Percentiles rank a stretch among this genome's conserved stretches.
Conservation (phyloP, 2,329 filamentous ascomycete species). For the Fusarium chlamydosporum region DNA sequence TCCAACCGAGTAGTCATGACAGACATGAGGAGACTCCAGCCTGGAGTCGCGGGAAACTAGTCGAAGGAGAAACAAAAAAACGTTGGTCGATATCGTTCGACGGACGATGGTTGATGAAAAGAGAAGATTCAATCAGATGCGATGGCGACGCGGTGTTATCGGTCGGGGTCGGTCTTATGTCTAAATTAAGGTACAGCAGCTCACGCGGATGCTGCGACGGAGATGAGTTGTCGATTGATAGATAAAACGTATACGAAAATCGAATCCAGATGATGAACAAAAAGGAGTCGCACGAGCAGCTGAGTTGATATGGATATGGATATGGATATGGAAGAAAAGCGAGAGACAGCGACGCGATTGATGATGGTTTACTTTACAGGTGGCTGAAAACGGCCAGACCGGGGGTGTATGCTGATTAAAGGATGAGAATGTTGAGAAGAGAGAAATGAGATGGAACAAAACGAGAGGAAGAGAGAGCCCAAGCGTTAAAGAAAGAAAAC, state of each 20-base stretch:
- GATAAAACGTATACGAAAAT: slow-evolving; percentile 23
- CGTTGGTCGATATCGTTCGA: slow-evolving; percentile 35
- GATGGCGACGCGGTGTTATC: slow-evolving; percentile 34
- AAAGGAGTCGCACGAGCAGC: slow-evolving; percentile 20
- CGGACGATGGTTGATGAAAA: slow-evolving; percentile 29
- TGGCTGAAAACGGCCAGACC: slow-evolving; percentile 31
- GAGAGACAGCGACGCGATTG: slow-evolving; percentile 40
- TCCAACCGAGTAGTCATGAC: slow-evolving; percentile 59
- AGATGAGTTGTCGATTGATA: slow-evolving; percentile 18
- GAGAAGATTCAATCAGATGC: slow-evolving; percentile 14
- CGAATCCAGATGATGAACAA: slow-evolving; percentile 19
- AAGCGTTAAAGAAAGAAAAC: slow-evolving; percentile 33
- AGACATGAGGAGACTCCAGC: slow-evolving; percentile 54
- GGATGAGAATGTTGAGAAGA: slow-evolving; percentile 30
- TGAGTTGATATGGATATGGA: slow-evolving; percentile 4
- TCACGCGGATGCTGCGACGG: slow-evolving; percentile 32
- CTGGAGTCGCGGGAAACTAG: slow-evolving; percentile 54
- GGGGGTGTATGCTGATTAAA: slow-evolving; percentile 11
- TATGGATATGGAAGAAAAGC: slow-evolving; percentile 29
- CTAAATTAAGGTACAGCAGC: slow-evolving; percentile 19
- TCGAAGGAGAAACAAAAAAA: slow-evolving; percentile 20
- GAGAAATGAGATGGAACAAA: slow-evolving; percentile 42
- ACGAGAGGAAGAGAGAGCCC: slow-evolving; percentile 38
- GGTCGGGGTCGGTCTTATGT: slow-evolving; percentile 37
- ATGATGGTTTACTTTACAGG: slow-evolving; percentile 25